Evolutionary conservation across 768 basidiomycete species (phyloP), one percentile per base, ranked within the genome.

Genomic region (Coprinellus micaceus): DNA sequence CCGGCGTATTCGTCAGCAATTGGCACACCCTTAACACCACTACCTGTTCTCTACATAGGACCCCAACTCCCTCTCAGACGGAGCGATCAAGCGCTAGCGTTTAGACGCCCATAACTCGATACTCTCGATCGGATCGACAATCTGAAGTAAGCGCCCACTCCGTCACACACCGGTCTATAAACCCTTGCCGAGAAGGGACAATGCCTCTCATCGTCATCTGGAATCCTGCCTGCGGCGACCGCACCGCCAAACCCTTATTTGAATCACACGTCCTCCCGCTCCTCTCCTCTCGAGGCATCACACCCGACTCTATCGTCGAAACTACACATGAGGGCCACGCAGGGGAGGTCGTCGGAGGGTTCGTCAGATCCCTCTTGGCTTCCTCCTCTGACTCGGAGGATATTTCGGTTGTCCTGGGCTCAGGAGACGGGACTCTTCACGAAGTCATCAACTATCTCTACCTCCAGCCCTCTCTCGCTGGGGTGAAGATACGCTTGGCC

Each of bases 361-460:
- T 79, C 59, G 63, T 87, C 48, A 55, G 36, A 22, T 28, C 71
- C 62, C 41, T n/a, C n/a, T n/a, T n/a, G n/a, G n/a, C n/a, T n/a
- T n/a, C n/a, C n/a, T n/a, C 43, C 19, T 19, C 41, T 45, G 58
- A 64, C 53, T 54, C 66, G 7, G 72, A 52, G 25, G 67, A 68
- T 26, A 57, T 81, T 51, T 78, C 78, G 0, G 66, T 89, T 46
- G 65, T 89, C 50, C 74, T 94, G 24, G 82, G 80, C 15, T 93
- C 94, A 4, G 95, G 95, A 7, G 95, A 98, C 69, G 95, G 95
- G 17, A 97, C 94, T 1, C 75, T 94, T 37, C 91, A 96, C 67
- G 94, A 98, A 63, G 82, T 96, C 59, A 77, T 94, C 65, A 89
- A 88, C 59, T 77, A 77, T 11, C 66, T 91, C 30, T 69, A 75